Base-by-base conservation (phyloP, 345 rosid genomes). In the Geranium rotundifolium region DNA sequence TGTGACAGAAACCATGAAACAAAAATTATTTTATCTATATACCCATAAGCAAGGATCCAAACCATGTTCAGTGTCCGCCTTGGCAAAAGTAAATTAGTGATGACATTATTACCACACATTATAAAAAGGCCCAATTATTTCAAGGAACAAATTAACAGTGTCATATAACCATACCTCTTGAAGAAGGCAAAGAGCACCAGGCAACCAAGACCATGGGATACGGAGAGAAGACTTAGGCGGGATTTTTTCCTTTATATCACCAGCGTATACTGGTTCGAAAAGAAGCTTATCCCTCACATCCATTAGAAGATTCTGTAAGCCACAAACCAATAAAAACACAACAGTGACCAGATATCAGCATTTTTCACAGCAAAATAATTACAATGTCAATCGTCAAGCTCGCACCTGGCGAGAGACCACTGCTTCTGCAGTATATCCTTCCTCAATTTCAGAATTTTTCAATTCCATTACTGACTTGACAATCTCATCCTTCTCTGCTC, bases 231-330 rank as follows among this genome's bases (percentile, higher is more conserved):
- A 79, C 71, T 81, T 88, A 9, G 99, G 97, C 7, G 81, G 80
- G 66, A 88, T 74, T 63, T 81, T 90, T 61, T 80, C 91, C 74
- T 79, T 88, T 14, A 76, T 17, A 68, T 81, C 82, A 72, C 99
- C 99, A 68, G 97, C 88, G 78, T 90, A 93, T 65, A 88, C 99
- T 65, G 96, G 84, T 72, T 90, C 99, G 70, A 93, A 93, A 31
- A 93, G 95, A 70, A 93, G 91, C 71, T 93, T 93, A 69, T 90
- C 97, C 73, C 97, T 86, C 64, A 86, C 73, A 73, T 93, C 96
- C 95, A 85, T 83, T 58, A 93, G 81, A 71, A 93, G 88, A 70
- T 86, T 88, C 97, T 90, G 79, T 67, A 68, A 71, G 34, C 50
- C 57, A 71, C 19, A 54, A 56, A 58, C 30, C 19, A 7, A 30